These are phyloP conservation scores for Ustilago crameri DNA, from an alignment of 1,284 basidiomycete species.

Conservation along the genomic window DNA sequence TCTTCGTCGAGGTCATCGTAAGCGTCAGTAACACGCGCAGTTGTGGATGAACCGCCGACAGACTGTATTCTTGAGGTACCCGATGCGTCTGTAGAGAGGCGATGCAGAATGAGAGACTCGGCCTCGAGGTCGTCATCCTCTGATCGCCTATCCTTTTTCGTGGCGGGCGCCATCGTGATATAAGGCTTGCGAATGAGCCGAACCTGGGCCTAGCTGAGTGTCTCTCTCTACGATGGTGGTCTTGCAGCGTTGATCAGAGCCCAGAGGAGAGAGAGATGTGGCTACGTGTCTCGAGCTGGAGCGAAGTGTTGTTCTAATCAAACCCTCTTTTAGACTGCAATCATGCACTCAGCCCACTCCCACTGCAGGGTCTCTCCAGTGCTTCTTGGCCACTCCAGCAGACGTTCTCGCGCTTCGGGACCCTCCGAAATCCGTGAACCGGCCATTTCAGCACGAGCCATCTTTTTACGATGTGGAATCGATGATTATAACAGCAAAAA, in stretches of 20 bases:
- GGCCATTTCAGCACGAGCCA: background rate
- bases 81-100: constrained; percentile 37
- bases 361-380: constrained; percentile 14
- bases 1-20: constrained; percentile 47
- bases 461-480: too few species aligned
- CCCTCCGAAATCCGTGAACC: too few species aligned
- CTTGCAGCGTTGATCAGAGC: too few species aligned
- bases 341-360: background rate
- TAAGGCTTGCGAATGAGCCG: background rate
- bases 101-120: constrained; percentile 49
- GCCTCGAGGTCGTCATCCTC: constrained; percentile 49
- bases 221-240: too few species aligned
- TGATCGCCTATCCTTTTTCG: constrained; percentile 29
- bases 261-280: too few species aligned
- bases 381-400: too few species aligned
- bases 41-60: constrained; percentile 7
- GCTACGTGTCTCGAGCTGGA: too few species aligned
- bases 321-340: too few species aligned
- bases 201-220: too few species aligned
- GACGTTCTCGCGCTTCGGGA: too few species aligned
- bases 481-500: too few species aligned
- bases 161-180: constrained; percentile 9
- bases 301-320: too few species aligned
- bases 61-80: constrained; percentile 32
- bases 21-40: constrained; percentile 35